phyloP scores from a whole-genome alignment of 2,329 filamentous ascomycete genomes.

The Diaporthe sp. region DNA sequence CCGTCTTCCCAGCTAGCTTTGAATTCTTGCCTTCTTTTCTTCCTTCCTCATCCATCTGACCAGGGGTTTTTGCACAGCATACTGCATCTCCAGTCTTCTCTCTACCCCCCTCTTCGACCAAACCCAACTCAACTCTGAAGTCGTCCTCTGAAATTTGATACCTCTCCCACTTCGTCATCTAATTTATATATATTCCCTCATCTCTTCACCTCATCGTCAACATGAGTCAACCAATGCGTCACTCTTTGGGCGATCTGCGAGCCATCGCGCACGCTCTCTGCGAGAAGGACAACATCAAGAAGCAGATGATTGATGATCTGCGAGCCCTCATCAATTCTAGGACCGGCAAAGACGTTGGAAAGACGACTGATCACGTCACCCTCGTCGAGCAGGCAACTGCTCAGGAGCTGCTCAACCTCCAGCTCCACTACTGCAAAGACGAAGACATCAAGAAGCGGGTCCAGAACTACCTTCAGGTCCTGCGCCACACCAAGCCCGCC shows the following conservation, averaged over 20 bases:
- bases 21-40: neutral
- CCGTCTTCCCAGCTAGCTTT: neutral
- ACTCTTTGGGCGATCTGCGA: neutral
- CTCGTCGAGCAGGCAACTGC: neutral
- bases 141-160: neutral
- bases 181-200: neutral
- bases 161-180: neutral
- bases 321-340: neutral
- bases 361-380: neutral
- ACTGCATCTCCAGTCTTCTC: neutral
- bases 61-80: neutral
- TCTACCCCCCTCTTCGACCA: neutral
- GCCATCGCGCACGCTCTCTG: neutral
- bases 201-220: neutral
- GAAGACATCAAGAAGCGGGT: neutral
- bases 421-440: neutral
- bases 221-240: neutral
- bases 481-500: neutral
- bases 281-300: neutral
- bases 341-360: neutral
- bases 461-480: neutral
- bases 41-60: neutral
- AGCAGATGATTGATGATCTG: neutral
- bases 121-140: neutral
- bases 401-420: neutral